These are phyloP conservation scores for Dictyostelium discoideum DNA, from an alignment of 78 protist genomes.

Conservation along the genomic window DNA sequence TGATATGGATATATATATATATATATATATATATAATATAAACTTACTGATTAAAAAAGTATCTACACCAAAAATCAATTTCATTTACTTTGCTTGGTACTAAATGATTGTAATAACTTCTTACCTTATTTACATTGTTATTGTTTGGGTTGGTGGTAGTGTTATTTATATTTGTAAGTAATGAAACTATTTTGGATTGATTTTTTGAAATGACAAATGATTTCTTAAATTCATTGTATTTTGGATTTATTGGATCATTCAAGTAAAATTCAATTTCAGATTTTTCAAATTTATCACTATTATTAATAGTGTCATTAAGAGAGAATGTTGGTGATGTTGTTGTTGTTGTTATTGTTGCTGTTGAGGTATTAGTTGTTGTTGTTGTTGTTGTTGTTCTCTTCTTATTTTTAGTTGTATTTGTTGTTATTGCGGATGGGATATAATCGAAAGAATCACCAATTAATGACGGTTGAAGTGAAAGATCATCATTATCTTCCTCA, in stretches of 20 bases:
- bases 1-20: not conserved
- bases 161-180: not conserved
- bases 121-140: not conserved
- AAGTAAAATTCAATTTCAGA: not conserved
- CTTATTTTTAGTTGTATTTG: not conserved
- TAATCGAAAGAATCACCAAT: not conserved
- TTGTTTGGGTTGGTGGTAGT: not conserved
- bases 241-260: not conserved
- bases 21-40: not conserved
- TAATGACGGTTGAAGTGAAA: not conserved
- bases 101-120: conserved; percentile 8
- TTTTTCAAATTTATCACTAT: not conserved
- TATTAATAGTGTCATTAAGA: not conserved
- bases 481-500: not conserved
- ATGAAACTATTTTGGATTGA: not conserved
- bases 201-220: not conserved
- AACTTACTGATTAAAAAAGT: conserved; percentile 20
- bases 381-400: not conserved
- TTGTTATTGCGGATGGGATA: not conserved
- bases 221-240: not conserved
- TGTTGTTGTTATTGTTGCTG: not conserved
- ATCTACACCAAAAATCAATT: conserved; percentile 15
- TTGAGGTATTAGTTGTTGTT: not conserved
- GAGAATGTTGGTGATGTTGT: not conserved
- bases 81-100: conserved; percentile 24